These are phyloP conservation scores for Polyrhizophydium stewartii DNA, from an alignment of 371 early-diverging fungal species.

Conservation along the genomic window DNA sequence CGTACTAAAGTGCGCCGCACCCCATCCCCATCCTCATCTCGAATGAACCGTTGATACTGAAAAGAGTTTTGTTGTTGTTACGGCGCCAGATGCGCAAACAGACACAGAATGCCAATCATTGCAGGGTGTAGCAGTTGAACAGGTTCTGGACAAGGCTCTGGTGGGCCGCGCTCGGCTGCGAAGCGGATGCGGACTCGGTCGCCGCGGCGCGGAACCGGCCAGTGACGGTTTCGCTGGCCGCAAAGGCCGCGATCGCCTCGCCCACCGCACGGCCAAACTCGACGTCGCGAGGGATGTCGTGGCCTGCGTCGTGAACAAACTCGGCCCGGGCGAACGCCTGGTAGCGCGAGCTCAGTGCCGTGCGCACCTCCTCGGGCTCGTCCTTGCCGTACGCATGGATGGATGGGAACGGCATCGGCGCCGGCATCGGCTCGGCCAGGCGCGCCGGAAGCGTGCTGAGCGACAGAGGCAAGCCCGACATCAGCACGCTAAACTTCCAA, in stretches of 20 bases:
- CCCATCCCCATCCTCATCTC: too few relatives aligned
- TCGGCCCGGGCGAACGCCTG: background rate
- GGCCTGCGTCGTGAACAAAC: background rate
- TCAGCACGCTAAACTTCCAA: conserved; percentile 13
- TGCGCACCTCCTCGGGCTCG: background rate
- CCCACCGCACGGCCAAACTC: background rate
- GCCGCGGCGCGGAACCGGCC: too few relatives aligned
- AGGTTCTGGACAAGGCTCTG: too few relatives aligned
- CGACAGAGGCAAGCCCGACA: background rate
- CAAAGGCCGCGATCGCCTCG: background rate
- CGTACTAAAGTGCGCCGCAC: too few relatives aligned
- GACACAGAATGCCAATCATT: too few relatives aligned
- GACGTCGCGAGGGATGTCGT: conserved; percentile 2
- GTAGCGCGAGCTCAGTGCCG: background rate
- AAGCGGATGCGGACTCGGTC: too few relatives aligned
- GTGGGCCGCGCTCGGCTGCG: too few relatives aligned
- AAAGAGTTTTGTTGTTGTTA: too few relatives aligned
- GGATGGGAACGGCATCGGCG: background rate
- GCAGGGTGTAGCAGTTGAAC: too few relatives aligned
- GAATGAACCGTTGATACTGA: too few relatives aligned
- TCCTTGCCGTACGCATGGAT: background rate
- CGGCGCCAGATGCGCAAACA: too few relatives aligned
- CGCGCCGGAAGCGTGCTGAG: background rate
- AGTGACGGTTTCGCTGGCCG: too few relatives aligned
- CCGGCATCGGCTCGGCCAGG: background rate